A percentile compares a stretch with the other conserved stretches of the same genome.
Conservation (phyloP, 176 grass and related monocot genomes). For the Neostapfia colusana region DNA sequence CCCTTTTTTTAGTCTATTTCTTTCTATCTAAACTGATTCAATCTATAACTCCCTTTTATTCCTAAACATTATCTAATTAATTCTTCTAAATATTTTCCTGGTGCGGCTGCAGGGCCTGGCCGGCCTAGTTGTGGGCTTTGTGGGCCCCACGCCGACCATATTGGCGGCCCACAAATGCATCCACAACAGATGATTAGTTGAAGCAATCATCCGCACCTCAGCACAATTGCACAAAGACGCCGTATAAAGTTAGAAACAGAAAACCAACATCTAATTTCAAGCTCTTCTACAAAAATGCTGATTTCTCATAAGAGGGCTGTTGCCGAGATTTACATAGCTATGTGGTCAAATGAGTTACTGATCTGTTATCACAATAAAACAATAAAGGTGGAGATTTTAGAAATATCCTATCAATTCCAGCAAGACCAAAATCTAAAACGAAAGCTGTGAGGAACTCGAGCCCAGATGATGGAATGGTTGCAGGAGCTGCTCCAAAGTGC, state of each 20-base stretch:
- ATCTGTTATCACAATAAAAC: neutral
- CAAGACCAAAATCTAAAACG: constrained; percentile 11
- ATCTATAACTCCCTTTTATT: no score
- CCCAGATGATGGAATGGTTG: neutral
- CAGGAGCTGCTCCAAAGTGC: constrained; percentile 14
- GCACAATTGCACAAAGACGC: constrained; percentile 1
- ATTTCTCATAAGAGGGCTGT: neutral
- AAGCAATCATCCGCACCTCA: neutral
- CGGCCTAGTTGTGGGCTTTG: no score
- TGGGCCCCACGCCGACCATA: no score
- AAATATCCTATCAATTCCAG: neutral
- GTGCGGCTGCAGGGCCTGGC: no score
- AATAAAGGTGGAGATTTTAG: neutral
- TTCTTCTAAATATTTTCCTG: no score
- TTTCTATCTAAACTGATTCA: no score
- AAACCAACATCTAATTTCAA: constrained; percentile 11
- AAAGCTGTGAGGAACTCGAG: neutral
- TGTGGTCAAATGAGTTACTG: neutral
- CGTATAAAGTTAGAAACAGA: neutral
- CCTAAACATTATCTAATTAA: no score
- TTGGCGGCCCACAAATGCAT: no score
- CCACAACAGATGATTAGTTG: no score
- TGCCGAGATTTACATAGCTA: neutral
- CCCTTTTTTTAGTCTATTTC: no score
- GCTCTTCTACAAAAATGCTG: neutral